Conservation (phyloP, 768 basidiomycete species). For the Peribolospora kevripleyi region DNA sequence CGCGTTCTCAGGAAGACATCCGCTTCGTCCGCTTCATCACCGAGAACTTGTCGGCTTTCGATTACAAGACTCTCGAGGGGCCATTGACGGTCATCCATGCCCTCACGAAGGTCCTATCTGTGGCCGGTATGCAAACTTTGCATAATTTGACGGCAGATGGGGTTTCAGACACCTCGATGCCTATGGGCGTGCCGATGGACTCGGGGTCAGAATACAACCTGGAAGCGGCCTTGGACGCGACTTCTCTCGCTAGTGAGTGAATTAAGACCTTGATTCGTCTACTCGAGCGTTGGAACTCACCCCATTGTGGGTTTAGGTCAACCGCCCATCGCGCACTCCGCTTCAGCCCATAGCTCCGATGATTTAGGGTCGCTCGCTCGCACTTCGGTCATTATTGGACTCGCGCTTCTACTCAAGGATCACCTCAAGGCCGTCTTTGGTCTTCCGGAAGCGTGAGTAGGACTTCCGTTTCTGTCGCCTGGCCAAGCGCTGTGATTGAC, state of each 20-base stretch:
- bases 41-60: slow-evolving; percentile 74
- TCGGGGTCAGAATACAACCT: slow-evolving; percentile 5
- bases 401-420: slow-evolving; percentile 66
- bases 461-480: not conserved
- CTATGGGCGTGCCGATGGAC: slow-evolving; percentile 27
- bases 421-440: slow-evolving; percentile 63
- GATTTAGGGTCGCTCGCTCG: slow-evolving; percentile 10
- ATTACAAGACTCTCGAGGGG: slow-evolving; percentile 91
- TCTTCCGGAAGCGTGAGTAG: slow-evolving; percentile 50
- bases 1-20: slow-evolving; percentile 38
- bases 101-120: slow-evolving; percentile 49
- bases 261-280: slow-evolving; percentile 1
- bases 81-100: slow-evolving; percentile 59
- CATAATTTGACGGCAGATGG: slow-evolving; percentile 34
- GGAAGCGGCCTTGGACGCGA: slow-evolving; percentile 1
- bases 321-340: not conserved
- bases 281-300: not conserved
- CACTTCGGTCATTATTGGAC: slow-evolving; percentile 46
- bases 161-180: slow-evolving; percentile 29
- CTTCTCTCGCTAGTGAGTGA: not conserved
- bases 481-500: not conserved
- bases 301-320: not conserved
- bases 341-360: not conserved
- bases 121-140: slow-evolving; percentile 55
- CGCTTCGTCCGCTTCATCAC: slow-evolving; percentile 78